These are phyloP conservation scores for Imleria badia DNA, from an alignment of 768 basidiomycete species.

Conservation along the genomic window DNA sequence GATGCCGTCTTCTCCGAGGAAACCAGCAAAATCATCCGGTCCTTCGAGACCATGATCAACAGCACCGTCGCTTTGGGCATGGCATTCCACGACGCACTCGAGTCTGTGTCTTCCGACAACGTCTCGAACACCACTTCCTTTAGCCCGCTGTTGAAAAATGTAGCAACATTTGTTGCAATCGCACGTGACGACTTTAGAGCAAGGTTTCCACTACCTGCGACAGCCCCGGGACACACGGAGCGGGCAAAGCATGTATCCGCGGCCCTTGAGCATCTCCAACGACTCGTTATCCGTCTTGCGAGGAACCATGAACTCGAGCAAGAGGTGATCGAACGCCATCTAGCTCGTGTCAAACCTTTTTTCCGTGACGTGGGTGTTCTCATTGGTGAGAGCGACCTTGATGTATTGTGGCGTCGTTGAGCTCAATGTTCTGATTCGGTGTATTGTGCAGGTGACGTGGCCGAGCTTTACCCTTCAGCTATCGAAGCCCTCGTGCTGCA, in stretches of 20 bases:
- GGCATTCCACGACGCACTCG: background rate
- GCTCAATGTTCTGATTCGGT: background rate
- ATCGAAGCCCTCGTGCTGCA: conserved; percentile 13
- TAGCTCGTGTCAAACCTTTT: background rate
- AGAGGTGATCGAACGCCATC: conserved; percentile 1
- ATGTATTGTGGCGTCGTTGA: background rate
- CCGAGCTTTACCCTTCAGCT: conserved; percentile 13
- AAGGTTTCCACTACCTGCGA: conserved; percentile 5
- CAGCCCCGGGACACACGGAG: conserved; percentile 10
- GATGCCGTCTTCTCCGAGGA: conserved; percentile 3
- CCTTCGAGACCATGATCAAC: conserved; percentile 5
- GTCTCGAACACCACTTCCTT: background rate
- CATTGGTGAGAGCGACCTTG: conserved; percentile 5
- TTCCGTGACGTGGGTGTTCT: conserved; percentile 4
- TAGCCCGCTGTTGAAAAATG: background rate
- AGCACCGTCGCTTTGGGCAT: background rate
- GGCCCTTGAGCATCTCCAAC: background rate
- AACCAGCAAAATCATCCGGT: background rate
- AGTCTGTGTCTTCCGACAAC: background rate
- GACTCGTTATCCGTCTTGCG: background rate
- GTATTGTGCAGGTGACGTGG: conserved; percentile 9
- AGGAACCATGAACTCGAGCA: background rate
- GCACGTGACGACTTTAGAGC: conserved; percentile 2
- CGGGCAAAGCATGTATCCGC: background rate
- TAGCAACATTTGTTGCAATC: background rate